Base-by-base conservation (phyloP, 2,329 filamentous ascomycete genomes). In the Coccinonectria pachysandricola region DNA sequence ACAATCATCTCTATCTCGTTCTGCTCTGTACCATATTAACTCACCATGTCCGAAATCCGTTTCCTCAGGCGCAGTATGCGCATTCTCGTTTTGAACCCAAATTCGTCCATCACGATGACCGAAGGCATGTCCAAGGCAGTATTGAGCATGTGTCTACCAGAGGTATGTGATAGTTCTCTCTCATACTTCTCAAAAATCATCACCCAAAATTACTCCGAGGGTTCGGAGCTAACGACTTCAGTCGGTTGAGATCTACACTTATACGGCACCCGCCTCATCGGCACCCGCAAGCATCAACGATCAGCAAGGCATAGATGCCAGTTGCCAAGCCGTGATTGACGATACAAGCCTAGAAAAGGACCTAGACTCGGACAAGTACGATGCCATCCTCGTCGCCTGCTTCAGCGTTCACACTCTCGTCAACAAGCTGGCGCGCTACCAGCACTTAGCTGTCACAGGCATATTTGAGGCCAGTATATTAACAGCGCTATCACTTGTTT, bases 391-490 rank as follows among this genome's bases (percentile, higher is more conserved):
- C 1, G 69, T 95, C 3, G 86, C 86, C 12, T 95, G 88, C 58
- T 96, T 84, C 59, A 91, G 82, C 33, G 74, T 80, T 1, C 86
- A 95, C 47, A 75, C 80, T 0, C 67, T 95, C 0, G 82, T 93
- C 0, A 52, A 62, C 0, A 53, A 65, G 24, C 57, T 93, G 9
- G 53, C 60, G 8, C 37, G 48, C 1, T 32, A 43, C 51, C 27
- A 54, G 15, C 34, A 42, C 12, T 34, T 43, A 5, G 37, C 48
- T 5, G 44, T 56, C 8, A 53, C 43, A 5, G 87, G 88, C 5
- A 94, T 96, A 30, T 91, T 95, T 46, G 87, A 95, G 54, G 80
- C 85, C 1, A 84, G 79, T 44, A 64, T 94, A 9, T 59, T 75
- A 3, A 62, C 74, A 0, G 70, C 75, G 3, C 48, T 87, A 7